Percentiles rank a stretch among this genome's conserved stretches.
These are phyloP conservation scores for Erysimum pusillum DNA, from an alignment of 441 rosid genomes.

Conservation along the genomic window DNA sequence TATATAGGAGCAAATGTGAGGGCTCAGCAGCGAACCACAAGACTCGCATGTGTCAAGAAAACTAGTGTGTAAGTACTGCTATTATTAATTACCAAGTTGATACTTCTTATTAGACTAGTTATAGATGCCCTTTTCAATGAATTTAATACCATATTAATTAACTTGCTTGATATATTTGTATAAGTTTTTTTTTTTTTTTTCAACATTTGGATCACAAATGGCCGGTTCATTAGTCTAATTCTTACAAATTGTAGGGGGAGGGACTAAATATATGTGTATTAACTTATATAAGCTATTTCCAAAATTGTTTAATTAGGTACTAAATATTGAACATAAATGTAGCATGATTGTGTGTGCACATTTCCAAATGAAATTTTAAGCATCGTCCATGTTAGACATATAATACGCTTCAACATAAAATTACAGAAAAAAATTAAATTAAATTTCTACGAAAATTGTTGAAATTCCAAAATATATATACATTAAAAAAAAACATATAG, in stretches of 20 bases:
- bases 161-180: no score
- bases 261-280: no score
- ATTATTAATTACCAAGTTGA: constrained; percentile 34
- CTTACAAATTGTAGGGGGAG: no score
- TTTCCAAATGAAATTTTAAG: not conserved
- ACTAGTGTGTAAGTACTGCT: not conserved
- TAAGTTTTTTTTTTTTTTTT: no score
- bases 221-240: no score
- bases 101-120: constrained; percentile 13
- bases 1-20: constrained; percentile 42
- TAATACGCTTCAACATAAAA: not conserved
- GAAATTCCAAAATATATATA: not conserved
- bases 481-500: not conserved
- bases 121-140: not conserved
- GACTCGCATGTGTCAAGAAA: constrained; percentile 17
- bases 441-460: not conserved
- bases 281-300: not conserved
- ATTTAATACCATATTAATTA: no score
- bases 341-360: not conserved
- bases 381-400: not conserved
- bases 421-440: not conserved
- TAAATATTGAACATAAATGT: not conserved
- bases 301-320: not conserved
- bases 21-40: constrained; percentile 18
- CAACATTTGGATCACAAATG: no score